Evolutionary conservation across 257 asterid species (phyloP), one percentile per base, ranked within the genome.

Genomic region (Gentiana straminea): DNA sequence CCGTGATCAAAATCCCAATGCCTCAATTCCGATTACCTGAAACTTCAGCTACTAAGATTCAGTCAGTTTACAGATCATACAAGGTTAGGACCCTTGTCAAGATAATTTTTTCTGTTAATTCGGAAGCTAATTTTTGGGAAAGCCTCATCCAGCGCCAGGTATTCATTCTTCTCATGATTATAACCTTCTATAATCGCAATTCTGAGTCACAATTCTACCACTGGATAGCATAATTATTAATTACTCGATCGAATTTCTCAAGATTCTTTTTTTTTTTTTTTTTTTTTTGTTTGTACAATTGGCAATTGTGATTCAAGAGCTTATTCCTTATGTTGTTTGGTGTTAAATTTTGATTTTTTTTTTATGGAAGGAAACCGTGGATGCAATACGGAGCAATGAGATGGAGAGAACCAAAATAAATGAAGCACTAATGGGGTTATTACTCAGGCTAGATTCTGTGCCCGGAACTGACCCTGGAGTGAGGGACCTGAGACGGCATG

Each of bases 391-490:
- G 54, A 64, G 59, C 51, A 84, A 64, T 54, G 90, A 73, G 44
- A 68, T 78, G n/a, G 94, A 91, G 74, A 75, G 84, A 71, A 77
- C 83, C 35, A 87, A 65, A 83, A 81, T 91, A 59, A 87, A 83
- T 2, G 96, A 87, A 70, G 95, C 90, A 3, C 61, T 91, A 52
- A 91, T 87, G 98, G 54, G 77, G 7, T 51, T 91, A 65, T 64
- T 91, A 51, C 63, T 91, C 50, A 79, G 67, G 63, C 81, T 87
- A 33, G 98, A 91, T 58, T 86, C 96, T 0, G 96, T 91, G 44
- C 98, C 98, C 33, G 96, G 98, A 33, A n/a, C 79, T 61, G 84
- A 91, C 64, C 90, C 87, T 36, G 73, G 76, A 4, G 93, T 91
- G 45, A 79, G 98, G 76, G 94, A 84, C 67, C 78, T 84, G 64